Evolutionary conservation across 2,329 filamentous ascomycete genomes (phyloP).

Genomic region (Coniochaeta sp.): DNA sequence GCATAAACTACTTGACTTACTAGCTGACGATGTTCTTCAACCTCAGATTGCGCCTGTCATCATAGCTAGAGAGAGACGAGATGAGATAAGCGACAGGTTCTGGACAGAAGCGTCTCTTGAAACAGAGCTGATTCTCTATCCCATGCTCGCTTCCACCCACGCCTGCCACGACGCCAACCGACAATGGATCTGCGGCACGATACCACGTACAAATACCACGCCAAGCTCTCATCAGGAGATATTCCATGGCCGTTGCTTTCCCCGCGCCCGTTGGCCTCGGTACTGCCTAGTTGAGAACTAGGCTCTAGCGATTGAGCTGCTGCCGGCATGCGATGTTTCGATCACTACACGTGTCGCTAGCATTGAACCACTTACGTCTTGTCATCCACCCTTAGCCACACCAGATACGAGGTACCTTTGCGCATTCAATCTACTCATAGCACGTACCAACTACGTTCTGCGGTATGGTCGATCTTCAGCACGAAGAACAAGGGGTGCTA

Average conservation of each 20-base stretch:
- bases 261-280: neutral
- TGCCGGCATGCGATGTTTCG: neutral
- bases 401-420: neutral
- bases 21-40: neutral
- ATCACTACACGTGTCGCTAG: too few relatives aligned
- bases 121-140: neutral
- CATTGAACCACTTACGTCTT: too few relatives aligned
- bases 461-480: too few relatives aligned
- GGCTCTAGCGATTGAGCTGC: neutral
- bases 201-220: neutral
- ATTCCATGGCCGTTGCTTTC: neutral
- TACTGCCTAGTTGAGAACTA: neutral
- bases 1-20: too few relatives aligned
- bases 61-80: neutral
- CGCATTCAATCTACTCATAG: neutral
- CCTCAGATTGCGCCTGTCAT: too few relatives aligned
- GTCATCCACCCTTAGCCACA: neutral
- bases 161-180: neutral
- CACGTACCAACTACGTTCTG: neutral
- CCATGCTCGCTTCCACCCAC: too few relatives aligned
- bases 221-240: neutral
- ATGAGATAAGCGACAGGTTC: neutral
- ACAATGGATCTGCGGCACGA: neutral
- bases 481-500: too few relatives aligned
- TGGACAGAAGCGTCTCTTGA: neutral